phyloP scores from a whole-genome alignment of 257 asterid species.

The Solanum acaule region DNA sequence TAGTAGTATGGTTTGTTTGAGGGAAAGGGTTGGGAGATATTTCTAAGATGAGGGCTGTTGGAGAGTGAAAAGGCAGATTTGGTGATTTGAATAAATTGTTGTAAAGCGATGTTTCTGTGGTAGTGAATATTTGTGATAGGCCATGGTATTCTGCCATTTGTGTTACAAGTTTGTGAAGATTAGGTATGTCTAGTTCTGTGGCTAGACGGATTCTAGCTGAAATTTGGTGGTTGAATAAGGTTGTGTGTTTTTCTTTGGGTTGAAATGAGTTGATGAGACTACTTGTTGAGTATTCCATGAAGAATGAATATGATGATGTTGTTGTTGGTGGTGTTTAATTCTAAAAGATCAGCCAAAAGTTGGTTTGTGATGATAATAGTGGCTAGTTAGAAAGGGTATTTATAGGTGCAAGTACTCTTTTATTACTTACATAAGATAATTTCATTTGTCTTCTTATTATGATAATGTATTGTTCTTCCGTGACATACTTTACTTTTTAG shows the following conservation, averaged over 20 bases:
- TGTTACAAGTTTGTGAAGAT: background rate
- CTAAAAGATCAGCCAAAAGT: background rate
- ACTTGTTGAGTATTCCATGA: background rate
- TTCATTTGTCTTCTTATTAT: background rate
- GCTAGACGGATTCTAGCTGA: background rate
- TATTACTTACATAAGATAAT: too few species aligned
- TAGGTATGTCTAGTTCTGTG: background rate
- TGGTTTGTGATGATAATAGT: background rate
- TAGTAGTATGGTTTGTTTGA: too few species aligned
- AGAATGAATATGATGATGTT: background rate
- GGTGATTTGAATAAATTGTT: background rate
- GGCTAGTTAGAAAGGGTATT: background rate
- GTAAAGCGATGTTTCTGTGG: background rate
- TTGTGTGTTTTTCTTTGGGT: background rate
- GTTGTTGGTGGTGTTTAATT: background rate
- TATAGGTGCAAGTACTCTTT: background rate
- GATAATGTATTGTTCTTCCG: too few species aligned
- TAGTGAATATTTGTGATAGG: background rate
- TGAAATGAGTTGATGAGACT: background rate
- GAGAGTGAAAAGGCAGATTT: background rate
- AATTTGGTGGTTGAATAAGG: background rate
- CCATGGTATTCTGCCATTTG: constrained; percentile 1
- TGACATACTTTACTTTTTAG: too few species aligned
- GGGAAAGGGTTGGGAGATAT: background rate
- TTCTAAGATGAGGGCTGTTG: background rate